Percentiles rank a stretch among this genome's conserved stretches.
phyloP scores from a whole-genome alignment of 129 eudicot species.

The Arctium minus region DNA sequence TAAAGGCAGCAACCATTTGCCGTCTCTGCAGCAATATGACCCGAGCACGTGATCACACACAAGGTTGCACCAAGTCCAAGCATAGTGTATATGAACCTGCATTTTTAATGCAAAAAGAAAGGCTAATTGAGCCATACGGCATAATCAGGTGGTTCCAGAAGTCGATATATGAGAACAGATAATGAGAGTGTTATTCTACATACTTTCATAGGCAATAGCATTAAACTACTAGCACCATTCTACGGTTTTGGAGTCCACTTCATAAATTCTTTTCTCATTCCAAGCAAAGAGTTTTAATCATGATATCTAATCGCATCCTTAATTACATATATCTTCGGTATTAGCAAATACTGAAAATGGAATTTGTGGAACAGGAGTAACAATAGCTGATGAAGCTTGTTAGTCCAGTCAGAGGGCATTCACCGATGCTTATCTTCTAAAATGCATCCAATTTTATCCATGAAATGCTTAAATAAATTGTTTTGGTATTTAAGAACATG shows the following conservation, averaged over 20 bases:
- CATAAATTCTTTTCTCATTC: neutral
- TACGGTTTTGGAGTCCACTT: neutral
- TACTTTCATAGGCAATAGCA: neutral
- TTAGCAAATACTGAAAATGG: neutral
- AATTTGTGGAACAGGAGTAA: neutral
- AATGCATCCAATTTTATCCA: neutral
- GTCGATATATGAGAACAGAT: neutral
- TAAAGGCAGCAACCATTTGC: slow-evolving; percentile 82
- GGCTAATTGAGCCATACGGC: neutral
- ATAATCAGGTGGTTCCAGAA: neutral
- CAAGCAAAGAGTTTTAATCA: neutral
- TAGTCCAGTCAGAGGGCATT: neutral
- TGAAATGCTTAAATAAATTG: neutral
- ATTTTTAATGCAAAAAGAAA: slow-evolving; percentile 7
- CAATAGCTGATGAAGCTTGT: neutral
- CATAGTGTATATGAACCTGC: slow-evolving; percentile 81
- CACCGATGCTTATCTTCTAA: neutral
- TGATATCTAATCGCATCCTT: neutral
- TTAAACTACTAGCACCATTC: neutral
- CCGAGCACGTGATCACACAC: slow-evolving; percentile 71
- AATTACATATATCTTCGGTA: neutral
- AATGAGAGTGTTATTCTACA: neutral
- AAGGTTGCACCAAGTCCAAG: slow-evolving; percentile 69
- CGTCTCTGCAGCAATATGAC: slow-evolving; percentile 93
- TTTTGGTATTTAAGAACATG: neutral